Conservation (phyloP, 768 basidiomycete genomes). For the Zangia roseola region DNA sequence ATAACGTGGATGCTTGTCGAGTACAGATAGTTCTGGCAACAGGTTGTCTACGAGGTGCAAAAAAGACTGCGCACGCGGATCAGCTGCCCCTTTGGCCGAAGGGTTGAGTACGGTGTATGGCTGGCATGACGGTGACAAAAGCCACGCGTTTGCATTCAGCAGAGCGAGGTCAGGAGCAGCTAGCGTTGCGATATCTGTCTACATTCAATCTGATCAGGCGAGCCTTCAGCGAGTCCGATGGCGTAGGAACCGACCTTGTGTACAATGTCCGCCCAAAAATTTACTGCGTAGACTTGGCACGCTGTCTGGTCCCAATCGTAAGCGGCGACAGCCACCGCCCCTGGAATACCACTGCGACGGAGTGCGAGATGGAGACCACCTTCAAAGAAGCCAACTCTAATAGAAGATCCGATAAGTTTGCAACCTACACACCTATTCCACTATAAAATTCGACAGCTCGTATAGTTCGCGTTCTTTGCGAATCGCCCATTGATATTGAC, state of each 20-base stretch:
- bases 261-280: slow-evolving; percentile 49
- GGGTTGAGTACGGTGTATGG: slow-evolving; percentile 82
- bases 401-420: slow-evolving; percentile 4
- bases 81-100: slow-evolving; percentile 62
- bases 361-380: slow-evolving; percentile 76
- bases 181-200: slow-evolving; percentile 64
- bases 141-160: slow-evolving; percentile 63
- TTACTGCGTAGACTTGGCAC: slow-evolving; percentile 65
- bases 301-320: slow-evolving; percentile 83
- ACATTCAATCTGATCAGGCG: slow-evolving; percentile 4
- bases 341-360: slow-evolving; percentile 45
- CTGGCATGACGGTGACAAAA: slow-evolving; percentile 81
- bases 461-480: slow-evolving; percentile 8
- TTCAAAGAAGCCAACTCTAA: slow-evolving; percentile 28
- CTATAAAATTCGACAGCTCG: slow-evolving; percentile 67
- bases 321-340: slow-evolving; percentile 53
- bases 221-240: neutral
- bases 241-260: slow-evolving; percentile 29
- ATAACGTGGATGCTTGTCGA: slow-evolving; percentile 49
- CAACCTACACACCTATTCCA: slow-evolving; percentile 65
- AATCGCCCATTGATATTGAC: slow-evolving; percentile 4
- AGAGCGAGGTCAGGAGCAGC: slow-evolving; percentile 44
- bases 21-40: slow-evolving; percentile 53
- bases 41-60: slow-evolving; percentile 64
- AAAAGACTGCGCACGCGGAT: slow-evolving; percentile 77